phyloP scores from a whole-genome alignment of 1,284 basidiomycete species.

The Wallemia mellicola region DNA sequence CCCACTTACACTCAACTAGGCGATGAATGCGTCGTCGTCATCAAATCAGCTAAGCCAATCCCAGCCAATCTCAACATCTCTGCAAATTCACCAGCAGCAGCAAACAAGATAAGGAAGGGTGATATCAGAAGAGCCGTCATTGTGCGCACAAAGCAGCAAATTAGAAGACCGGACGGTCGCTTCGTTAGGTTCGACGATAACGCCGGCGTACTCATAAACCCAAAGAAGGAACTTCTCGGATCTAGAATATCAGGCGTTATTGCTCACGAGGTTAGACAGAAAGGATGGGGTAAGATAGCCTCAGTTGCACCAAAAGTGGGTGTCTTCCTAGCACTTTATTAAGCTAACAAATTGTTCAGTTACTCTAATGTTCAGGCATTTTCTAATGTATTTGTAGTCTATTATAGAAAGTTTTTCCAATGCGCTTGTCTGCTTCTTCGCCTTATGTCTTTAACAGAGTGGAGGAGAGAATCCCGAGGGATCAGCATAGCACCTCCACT shows the following conservation, averaged over 20 bases:
- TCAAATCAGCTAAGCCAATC: slow-evolving; percentile 70
- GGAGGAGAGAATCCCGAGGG: no score
- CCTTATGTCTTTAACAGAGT: no score
- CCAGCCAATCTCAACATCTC: slow-evolving; percentile 21
- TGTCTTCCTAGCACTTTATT: background rate
- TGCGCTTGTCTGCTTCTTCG: no score
- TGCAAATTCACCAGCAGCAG: slow-evolving; percentile 19
- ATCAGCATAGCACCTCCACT: no score
- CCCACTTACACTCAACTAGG: slow-evolving; percentile 19
- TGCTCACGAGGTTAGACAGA: slow-evolving; percentile 59
- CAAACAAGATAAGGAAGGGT: slow-evolving; percentile 56
- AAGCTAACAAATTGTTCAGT: no score
- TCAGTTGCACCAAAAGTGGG: slow-evolving; percentile 68
- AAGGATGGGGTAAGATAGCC: slow-evolving; percentile 84
- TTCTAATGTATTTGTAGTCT: background rate
- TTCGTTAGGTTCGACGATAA: slow-evolving; percentile 87
- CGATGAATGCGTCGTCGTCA: slow-evolving; percentile 90
- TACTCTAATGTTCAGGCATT: background rate
- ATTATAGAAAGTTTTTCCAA: no score
- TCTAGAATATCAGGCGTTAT: slow-evolving; percentile 84
- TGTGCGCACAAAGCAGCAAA: slow-evolving; percentile 60
- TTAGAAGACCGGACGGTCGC: slow-evolving; percentile 57
- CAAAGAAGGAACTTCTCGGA: slow-evolving; percentile 86
- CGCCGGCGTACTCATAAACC: slow-evolving; percentile 79
- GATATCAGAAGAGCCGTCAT: slow-evolving; percentile 85